Base-by-base conservation (phyloP, 345 rosid genomes). In the Moringa oleifera region DNA sequence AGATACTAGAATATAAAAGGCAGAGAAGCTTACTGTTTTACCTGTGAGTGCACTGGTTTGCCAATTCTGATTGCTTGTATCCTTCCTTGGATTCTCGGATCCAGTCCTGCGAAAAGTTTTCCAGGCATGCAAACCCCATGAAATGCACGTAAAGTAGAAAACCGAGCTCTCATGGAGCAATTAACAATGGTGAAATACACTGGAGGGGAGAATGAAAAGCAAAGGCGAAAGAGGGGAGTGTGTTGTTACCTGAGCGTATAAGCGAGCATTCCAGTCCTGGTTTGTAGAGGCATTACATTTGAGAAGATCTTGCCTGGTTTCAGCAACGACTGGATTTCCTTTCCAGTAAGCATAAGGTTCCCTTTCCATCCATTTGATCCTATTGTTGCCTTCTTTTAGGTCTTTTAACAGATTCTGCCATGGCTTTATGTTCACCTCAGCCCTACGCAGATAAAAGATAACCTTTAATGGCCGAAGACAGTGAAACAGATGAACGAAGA, bases 261-360 rank as follows among this genome's bases (percentile, higher is more conserved):
- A 57, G 55, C 94, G 96, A 73, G 96, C 98, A 66, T 85, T 85
- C 98, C 98, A 93, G 67, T 93, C 98, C 21, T 80, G 80, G 12
- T 72, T 55, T 0, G 79, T 73, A 0, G 97, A 73, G 70, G 81
- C 81, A 65, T 93, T 83, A 69, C 98, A 93, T 53, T 53, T 93
- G 58, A 93, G 64, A 33, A 93, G 93, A 65, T 86, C 89, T 70
- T 73, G 72, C 66, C 98, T 78, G 49, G 81, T 83, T 46, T 53
- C 62, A n/a, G 88, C 85, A 1, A 90, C 96, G 12, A 22, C 0
- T n/a, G 97, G 96, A 68, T 93, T 93, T 23, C 98, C 98, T 63
- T 86, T 90, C 97, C 98, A 93, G 17, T 83, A 90, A 10, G 98
- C 97, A 55, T 81, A 71, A 53, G 98, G 88, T 58, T 79, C 82